Evolutionary conservation across 495 filamentous ascomycete species (phyloP), one percentile per base, ranked within the genome.

Genomic region (Emericellopsis terricola): DNA sequence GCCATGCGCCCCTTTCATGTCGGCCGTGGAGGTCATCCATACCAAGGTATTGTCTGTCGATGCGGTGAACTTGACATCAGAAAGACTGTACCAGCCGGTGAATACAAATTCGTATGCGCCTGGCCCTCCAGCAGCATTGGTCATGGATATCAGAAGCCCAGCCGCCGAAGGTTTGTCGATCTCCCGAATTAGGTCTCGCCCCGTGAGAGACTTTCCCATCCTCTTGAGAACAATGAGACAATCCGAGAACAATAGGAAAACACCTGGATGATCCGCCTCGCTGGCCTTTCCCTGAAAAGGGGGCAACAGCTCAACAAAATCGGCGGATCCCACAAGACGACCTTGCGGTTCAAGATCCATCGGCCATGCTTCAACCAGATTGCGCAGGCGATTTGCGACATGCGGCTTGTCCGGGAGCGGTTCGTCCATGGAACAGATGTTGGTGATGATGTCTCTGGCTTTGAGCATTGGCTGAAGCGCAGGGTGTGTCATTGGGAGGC

Each of bases 371-470:
- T 78, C 69, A 9, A 92, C 70, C 41, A 87, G 64, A 23, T 76
- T 72, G 35, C 73, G 74, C 2, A 94, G 54, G 10, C 79, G 73
- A 41, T 72, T 75, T 10, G 78, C 64, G 31, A 81, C 62, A 45
- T 79, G 73, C 2, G 71, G 66, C 36, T 81, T 73, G 39, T 80
- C 74, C 1, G 68, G 66, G 16, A 69, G 53, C 0, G 70, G 60
- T 18, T 71, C 71, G 41, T 93, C 83, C 34, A 92, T 68, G 14
- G 86, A 84, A 50, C 89, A 99, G 26, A 99, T 96, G 21, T 89
- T 85, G 13, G 84, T 80, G 41, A 99, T 80, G 31, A 92, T 76
- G 48, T 94, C 85, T 39, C 85, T 65, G 8, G 89, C 85, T 46
- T 80, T 81, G 15, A 89, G 64, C 47, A 99, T 71, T 6, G 60